These are phyloP conservation scores for Bidens hawaiensis DNA, from an alignment of 140 eudicot genomes.

Conservation along the genomic window DNA sequence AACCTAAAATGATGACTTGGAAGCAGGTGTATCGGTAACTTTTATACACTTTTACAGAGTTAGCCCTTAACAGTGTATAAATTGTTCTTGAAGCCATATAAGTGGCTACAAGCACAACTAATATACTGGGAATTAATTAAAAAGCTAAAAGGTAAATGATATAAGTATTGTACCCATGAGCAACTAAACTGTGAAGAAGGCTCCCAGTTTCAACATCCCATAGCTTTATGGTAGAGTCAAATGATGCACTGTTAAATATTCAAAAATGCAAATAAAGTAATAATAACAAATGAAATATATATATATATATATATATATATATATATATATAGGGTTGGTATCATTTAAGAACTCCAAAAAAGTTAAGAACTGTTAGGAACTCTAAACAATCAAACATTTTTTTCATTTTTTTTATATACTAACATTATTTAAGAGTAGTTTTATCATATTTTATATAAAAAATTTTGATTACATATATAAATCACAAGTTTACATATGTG, in stretches of 20 bases:
- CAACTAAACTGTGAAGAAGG: conserved; percentile 71
- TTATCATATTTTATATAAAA: too few species aligned
- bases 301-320: too few species aligned
- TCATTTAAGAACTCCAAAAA: too few species aligned
- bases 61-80: background rate
- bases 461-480: too few species aligned
- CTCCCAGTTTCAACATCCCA: conserved; percentile 81
- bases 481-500: too few species aligned
- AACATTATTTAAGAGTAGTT: too few species aligned
- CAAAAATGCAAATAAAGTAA: too few species aligned
- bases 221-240: conserved; percentile 89
- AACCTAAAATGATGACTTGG: background rate
- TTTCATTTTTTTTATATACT: too few species aligned
- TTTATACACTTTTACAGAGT: background rate
- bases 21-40: background rate
- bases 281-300: too few species aligned
- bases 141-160: background rate
- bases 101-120: background rate
- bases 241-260: conserved; percentile 70
- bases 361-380: too few species aligned
- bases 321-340: too few species aligned
- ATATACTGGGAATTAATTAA: background rate
- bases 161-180: conserved; percentile 65
- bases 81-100: conserved; percentile 1
- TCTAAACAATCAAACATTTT: too few species aligned